phyloP scores from a whole-genome alignment of 352 stramenopile species.

The Thraustochytrium sp. region DNA sequence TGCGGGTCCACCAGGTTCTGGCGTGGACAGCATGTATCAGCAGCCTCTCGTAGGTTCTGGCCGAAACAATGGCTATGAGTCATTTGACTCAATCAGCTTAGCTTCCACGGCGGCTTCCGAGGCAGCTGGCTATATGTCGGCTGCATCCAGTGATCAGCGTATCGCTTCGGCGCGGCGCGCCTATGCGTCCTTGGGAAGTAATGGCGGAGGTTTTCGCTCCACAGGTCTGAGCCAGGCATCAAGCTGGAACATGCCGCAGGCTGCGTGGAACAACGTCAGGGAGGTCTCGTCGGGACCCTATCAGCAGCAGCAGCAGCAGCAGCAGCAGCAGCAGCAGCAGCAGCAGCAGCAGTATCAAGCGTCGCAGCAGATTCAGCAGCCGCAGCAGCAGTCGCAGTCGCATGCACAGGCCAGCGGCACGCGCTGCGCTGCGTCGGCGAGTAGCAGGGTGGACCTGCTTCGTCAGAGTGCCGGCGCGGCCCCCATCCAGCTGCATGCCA shows the following conservation, averaged over 20 bases:
- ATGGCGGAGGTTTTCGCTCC: too few relatives aligned
- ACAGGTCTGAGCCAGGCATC: too few relatives aligned
- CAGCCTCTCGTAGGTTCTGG: too few relatives aligned
- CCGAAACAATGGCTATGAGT: background rate
- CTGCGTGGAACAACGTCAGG: too few relatives aligned
- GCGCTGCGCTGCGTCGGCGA: too few relatives aligned
- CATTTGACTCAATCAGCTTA: conserved; percentile 15
- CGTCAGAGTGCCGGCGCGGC: too few relatives aligned
- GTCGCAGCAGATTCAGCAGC: background rate
- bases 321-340: background rate
- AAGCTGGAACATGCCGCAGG: too few relatives aligned
- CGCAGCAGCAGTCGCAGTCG: background rate
- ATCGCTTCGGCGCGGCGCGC: background rate
- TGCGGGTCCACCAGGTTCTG: too few relatives aligned
- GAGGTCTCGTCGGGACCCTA: background rate
- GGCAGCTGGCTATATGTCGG: background rate
- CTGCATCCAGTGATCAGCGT: background rate
- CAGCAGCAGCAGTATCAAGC: background rate
- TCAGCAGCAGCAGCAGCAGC: background rate
- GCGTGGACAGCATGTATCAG: too few relatives aligned
- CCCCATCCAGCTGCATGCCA: conserved; percentile 4
- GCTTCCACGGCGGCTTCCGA: background rate
- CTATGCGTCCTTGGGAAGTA: too few relatives aligned
- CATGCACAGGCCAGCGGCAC: background rate
- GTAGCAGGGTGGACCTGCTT: too few relatives aligned